phyloP scores from a whole-genome alignment of 257 asterid genomes.

The Anisodus acutangulus region DNA sequence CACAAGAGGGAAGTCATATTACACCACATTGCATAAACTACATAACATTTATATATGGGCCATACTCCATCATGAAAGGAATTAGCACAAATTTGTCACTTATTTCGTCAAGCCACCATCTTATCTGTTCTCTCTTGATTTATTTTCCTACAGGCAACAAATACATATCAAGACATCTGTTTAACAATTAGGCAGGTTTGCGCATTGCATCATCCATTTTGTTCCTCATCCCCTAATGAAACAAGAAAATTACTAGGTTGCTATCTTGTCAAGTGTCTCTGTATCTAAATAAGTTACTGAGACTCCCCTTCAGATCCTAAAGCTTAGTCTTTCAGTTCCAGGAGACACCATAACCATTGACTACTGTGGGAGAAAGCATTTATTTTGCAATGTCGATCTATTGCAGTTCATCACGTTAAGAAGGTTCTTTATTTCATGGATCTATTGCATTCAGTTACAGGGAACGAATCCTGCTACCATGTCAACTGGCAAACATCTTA shows the following conservation, averaged over 20 bases:
- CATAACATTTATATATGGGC: neutral
- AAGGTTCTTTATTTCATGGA: neutral
- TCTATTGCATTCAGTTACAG: neutral
- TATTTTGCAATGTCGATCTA: conserved; percentile 1
- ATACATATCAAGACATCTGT: neutral
- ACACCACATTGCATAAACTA: neutral
- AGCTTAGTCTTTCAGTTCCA: neutral
- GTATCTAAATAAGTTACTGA: neutral
- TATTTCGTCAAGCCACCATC: neutral
- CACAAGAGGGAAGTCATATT: conserved; percentile 26
- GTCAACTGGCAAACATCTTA: neutral
- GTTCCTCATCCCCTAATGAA: neutral
- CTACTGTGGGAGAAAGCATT: neutral
- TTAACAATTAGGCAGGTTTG: neutral
- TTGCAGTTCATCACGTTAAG: conserved; percentile 10
- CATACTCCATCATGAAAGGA: neutral
- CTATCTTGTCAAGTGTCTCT: neutral
- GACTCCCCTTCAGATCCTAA: neutral
- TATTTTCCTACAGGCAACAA: neutral
- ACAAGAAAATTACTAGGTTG: neutral
- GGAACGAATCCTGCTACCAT: neutral
- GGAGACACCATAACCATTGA: neutral
- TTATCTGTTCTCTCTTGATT: neutral
- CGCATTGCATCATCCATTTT: neutral
- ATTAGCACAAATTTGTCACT: neutral